Percentiles rank a stretch among this genome's conserved stretches.
These are phyloP conservation scores for Brassica rapa DNA, from an alignment of 345 rosid genomes.

Conservation along the genomic window DNA sequence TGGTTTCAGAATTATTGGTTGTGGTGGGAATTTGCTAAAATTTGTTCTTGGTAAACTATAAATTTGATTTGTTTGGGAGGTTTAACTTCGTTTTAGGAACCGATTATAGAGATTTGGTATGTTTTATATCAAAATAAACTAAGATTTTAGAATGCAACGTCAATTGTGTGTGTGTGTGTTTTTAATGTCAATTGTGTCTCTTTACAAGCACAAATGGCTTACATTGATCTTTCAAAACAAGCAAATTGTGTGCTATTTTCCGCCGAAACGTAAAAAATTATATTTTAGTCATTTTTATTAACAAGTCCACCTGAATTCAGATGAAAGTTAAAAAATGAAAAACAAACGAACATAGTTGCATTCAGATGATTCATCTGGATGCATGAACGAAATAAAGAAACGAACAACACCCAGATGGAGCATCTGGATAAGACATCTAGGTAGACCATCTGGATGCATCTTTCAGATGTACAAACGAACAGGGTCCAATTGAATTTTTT, in stretches of 20 bases:
- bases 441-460: no score
- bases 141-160: neutral
- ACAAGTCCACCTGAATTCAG: no score
- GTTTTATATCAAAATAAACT: neutral
- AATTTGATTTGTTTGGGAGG: slow-evolving; percentile 18
- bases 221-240: neutral
- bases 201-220: neutral
- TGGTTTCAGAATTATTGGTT: slow-evolving; percentile 20
- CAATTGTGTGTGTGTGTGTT: neutral
- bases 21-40: neutral
- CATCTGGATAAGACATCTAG: no score
- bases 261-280: no score
- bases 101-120: neutral
- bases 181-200: neutral
- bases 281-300: no score
- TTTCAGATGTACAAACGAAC: no score
- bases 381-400: no score
- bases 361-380: no score
- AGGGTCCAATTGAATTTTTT: neutral
- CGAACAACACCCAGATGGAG: no score
- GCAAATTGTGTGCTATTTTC: no score
- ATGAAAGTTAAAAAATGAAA: no score
- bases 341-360: no score
- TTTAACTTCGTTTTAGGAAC: slow-evolving; percentile 26
- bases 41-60: neutral